Percentiles rank a stretch among this genome's conserved stretches.
phyloP scores from a whole-genome alignment of 306 rosid species.

The Vigna unguiculata region DNA sequence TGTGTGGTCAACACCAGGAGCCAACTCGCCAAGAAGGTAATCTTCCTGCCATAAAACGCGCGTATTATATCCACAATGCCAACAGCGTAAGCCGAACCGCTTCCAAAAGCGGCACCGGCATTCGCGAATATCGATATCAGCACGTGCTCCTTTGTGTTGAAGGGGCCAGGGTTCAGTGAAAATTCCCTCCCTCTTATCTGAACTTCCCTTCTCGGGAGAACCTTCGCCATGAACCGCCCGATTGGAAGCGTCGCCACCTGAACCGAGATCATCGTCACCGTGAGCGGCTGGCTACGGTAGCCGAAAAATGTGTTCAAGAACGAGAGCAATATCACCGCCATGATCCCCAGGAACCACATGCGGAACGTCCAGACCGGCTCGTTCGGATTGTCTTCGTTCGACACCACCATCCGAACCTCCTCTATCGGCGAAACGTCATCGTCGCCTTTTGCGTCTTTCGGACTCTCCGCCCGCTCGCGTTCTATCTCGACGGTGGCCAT shows the following conservation, averaged over 20 bases:
- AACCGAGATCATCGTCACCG: conserved; percentile 60
- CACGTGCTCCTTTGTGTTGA: conserved; percentile 82
- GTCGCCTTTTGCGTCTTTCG: background rate
- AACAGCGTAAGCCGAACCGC: conserved; percentile 64
- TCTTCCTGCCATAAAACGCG: conserved; percentile 57
- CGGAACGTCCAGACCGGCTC: conserved; percentile 80
- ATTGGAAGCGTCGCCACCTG: conserved; percentile 71
- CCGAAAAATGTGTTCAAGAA: conserved; percentile 74
- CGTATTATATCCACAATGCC: conserved; percentile 64
- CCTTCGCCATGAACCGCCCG: conserved; percentile 66
- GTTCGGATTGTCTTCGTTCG: conserved; percentile 58
- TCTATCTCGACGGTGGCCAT: conserved; percentile 29
- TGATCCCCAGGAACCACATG: conserved; percentile 72
- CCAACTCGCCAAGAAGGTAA: conserved; percentile 61
- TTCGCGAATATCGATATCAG: conserved; percentile 76
- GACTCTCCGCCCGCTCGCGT: background rate
- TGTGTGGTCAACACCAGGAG: conserved; percentile 67
- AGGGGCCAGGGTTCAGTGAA: conserved; percentile 75
- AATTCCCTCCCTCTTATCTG: conserved; percentile 44
- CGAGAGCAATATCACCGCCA: conserved; percentile 60
- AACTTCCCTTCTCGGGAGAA: conserved; percentile 50
- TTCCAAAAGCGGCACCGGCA: conserved; percentile 67
- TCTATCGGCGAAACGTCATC: conserved; percentile 67
- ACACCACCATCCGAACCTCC: conserved; percentile 63
- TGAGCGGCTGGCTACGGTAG: conserved; percentile 60